Evolutionary conservation across 257 asterid species (phyloP).

Genomic region (Thymus quinquecostatus): DNA sequence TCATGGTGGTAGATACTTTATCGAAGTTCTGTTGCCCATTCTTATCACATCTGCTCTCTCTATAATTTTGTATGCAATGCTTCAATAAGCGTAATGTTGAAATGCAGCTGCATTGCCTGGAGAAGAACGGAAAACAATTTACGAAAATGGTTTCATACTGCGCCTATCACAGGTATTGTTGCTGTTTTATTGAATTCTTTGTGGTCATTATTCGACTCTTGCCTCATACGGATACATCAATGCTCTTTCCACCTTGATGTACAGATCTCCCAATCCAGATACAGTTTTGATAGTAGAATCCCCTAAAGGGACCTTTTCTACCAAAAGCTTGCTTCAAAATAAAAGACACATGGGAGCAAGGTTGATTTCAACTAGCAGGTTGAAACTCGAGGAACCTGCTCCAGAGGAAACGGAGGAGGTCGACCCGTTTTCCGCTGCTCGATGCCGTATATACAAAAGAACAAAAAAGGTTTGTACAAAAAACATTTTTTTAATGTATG

Average conservation of each 20-base stretch:
- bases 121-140: conserved; percentile 86
- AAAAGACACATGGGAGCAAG: conserved; percentile 75
- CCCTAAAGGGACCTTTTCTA: conserved; percentile 77
- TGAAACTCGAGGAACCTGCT: conserved; percentile 70
- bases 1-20: conserved; percentile 2
- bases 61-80: conserved; percentile 10
- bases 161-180: conserved; percentile 88
- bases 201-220: conserved; percentile 2
- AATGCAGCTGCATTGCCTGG: conserved; percentile 92
- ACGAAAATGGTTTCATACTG: conserved; percentile 96
- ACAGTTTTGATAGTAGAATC: conserved; percentile 87
- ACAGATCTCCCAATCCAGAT: conserved; percentile 92
- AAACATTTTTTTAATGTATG: not conserved
- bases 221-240: conserved; percentile 4
- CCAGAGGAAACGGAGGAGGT: conserved; percentile 55
- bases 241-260: conserved; percentile 30
- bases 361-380: conserved; percentile 78
- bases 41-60: conserved; percentile 13
- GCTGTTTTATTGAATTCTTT: not conserved
- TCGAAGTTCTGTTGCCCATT: conserved; percentile 17
- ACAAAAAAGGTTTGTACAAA: conserved; percentile 54
- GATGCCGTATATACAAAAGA: conserved; percentile 69
- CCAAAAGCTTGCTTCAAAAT: conserved; percentile 82
- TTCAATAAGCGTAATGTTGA: conserved; percentile 28
- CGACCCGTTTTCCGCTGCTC: conserved; percentile 83